Base-by-base conservation (phyloP, 192 early-diverging fungal genomes). In the Coemansia sp. region DNA sequence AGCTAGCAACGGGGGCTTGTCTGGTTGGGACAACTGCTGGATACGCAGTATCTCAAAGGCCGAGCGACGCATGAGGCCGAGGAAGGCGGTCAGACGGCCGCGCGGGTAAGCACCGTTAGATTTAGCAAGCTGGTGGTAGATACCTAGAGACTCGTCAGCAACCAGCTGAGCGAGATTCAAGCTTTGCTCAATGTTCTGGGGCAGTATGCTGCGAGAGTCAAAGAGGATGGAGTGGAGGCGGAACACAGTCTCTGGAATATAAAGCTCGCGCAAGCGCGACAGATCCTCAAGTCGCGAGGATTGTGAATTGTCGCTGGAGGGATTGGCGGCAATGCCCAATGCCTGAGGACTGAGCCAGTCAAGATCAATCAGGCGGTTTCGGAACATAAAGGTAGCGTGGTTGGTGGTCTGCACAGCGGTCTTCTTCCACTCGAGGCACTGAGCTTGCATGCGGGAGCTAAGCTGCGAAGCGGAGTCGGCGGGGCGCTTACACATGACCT, bases 191-290 rank as follows among this genome's bases (percentile, higher is more conserved):
- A 86, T 80, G 33, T 86, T 88, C 70, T 78, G 78, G 23, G 77
- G 75, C 21, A 88, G 32, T 16, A 87, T 64, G 21, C 83, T 77
- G 13, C 88, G 76, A 8, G 89, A 91, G 39, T 91, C 86, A 69
- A 78, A 91, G 47, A 89, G 78, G 26, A 94, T 77, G 11, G 88
- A 73, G 72, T 95, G 90, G 58, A 92, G 69, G 43, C 87, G 87
- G 65, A 92, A 77, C 37, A 92, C 80, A 2, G 90, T 62, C 64
- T 92, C 88, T 5, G 93, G 90, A 16, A 91, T 77, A 50, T 85
- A 89, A 30, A 86, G 72, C 66, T 78, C 71, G 47, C 89, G 87
- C 64, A 89, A 63, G 17, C 62, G 66, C 33, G 44, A 46, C 60
- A 88, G 74, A 38, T 88, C 84, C 2, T 66, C 60, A 7, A 78